phyloP scores from a whole-genome alignment of 1,139 yeast species.

The Lodderomyces orthopsilosis region DNA sequence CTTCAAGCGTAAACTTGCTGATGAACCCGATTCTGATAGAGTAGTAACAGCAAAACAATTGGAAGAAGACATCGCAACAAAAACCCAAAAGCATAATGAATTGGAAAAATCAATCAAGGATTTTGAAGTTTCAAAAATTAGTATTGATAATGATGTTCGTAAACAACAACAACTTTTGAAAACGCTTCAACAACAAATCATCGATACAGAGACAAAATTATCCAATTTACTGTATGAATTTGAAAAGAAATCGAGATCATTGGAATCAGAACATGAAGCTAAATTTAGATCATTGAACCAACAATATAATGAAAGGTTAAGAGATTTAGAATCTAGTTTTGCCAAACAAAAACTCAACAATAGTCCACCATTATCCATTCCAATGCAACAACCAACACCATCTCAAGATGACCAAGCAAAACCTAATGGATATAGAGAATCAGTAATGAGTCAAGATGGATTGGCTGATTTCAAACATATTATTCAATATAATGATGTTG shows the following conservation, averaged over 20 bases:
- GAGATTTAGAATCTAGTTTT: constrained; percentile 9
- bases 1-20: constrained; percentile 25
- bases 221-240: constrained; percentile 11
- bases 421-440: constrained; percentile 13
- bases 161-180: constrained; percentile 11
- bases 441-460: constrained; percentile 22
- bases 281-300: constrained; percentile 10
- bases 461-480: constrained; percentile 46
- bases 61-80: constrained; percentile 21
- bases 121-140: constrained; percentile 20
- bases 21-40: constrained; percentile 4
- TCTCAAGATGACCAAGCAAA: constrained; percentile 5
- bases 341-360: constrained; percentile 5
- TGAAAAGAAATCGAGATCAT: constrained; percentile 9
- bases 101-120: constrained; percentile 22
- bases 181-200: constrained; percentile 10
- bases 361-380: constrained; percentile 12
- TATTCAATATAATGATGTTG: constrained; percentile 38
- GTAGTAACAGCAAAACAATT: constrained; percentile 3
- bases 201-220: constrained; percentile 11
- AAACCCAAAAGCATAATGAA: constrained; percentile 20
- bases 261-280: constrained; percentile 14
- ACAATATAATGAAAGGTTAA: constrained; percentile 11
- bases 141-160: constrained; percentile 20
- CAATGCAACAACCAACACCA: constrained; percentile 13